These are phyloP conservation scores for Lichina pygmaea DNA, from an alignment of 495 filamentous ascomycete species.

Conservation along the genomic window DNA sequence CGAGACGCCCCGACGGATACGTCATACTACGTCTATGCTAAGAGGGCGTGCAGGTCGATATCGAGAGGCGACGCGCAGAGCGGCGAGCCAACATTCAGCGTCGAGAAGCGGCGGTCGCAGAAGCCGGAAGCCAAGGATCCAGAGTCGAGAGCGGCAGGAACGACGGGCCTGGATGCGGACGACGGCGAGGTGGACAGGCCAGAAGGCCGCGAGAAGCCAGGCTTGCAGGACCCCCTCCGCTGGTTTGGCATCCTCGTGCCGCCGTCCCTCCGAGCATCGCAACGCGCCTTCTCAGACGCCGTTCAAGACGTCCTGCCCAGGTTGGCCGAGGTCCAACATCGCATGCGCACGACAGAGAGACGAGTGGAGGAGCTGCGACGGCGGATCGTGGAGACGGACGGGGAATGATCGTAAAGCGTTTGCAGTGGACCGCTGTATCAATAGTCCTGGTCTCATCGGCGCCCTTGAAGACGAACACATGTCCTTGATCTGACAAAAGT, in stretches of 20 bases:
- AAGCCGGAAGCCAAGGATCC: not conserved
- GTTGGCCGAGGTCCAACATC: slow-evolving; percentile 6
- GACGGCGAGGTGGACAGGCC: not conserved
- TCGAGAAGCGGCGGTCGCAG: not conserved
- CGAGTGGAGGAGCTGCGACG: not conserved
- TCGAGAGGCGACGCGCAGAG: not conserved
- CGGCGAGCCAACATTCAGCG: not conserved
- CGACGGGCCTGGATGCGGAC: not conserved
- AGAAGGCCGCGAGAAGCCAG: not conserved
- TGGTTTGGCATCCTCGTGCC: slow-evolving; percentile 22
- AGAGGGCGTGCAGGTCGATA: too few species aligned
- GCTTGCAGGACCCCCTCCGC: slow-evolving; percentile 12
- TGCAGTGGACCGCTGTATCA: too few species aligned
- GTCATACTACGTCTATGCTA: too few species aligned
- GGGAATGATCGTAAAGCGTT: too few species aligned
- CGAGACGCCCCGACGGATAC: too few species aligned
- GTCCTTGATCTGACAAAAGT: too few species aligned
- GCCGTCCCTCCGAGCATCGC: slow-evolving; percentile 12
- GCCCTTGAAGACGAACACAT: too few species aligned
- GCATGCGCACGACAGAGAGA: slow-evolving; percentile 8
- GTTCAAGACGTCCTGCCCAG: slow-evolving; percentile 9
- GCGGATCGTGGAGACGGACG: too few species aligned
- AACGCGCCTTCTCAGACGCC: slow-evolving; percentile 11
- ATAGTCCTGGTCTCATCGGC: too few species aligned
- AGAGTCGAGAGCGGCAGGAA: not conserved